Conservation (phyloP, 495 filamentous ascomycete genomes). For the Oleoguttula mirabilis region DNA sequence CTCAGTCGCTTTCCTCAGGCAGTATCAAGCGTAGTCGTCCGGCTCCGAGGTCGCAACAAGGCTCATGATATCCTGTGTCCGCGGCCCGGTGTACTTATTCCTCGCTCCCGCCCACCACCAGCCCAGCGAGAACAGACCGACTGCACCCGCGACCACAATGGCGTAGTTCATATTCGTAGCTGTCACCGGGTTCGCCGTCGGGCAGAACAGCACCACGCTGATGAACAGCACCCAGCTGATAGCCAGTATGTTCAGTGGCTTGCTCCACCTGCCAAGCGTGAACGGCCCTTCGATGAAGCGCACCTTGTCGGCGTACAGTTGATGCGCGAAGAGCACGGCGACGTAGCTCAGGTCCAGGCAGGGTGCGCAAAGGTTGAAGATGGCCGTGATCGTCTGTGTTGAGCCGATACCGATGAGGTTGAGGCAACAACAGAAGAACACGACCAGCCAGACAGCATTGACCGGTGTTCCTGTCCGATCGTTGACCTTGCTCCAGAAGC, state of each 20-base stretch:
- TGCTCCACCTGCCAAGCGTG: conserved; percentile 49
- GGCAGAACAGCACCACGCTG: conserved; percentile 56
- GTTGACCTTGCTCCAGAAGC: conserved; percentile 49
- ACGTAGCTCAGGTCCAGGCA: conserved; percentile 58
- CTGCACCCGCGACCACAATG: conserved; percentile 50
- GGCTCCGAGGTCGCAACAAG: conserved; percentile 9
- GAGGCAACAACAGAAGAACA: conserved; percentile 46
- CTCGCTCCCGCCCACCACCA: conserved; percentile 57
- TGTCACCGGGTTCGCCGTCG: conserved; percentile 48
- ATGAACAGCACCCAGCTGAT: conserved; percentile 58
- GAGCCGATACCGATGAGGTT: conserved; percentile 58
- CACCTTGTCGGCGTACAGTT: conserved; percentile 45
- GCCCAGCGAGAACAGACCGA: conserved; percentile 46
- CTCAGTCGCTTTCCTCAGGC: too few relatives aligned
- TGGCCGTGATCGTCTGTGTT: conserved; percentile 53
- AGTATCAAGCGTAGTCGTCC: conserved; percentile 14
- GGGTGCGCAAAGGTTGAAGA: conserved; percentile 61
- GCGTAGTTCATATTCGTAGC: conserved; percentile 61
- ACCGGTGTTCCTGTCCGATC: conserved; percentile 48
- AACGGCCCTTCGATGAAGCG: conserved; percentile 53
- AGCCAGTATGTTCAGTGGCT: conserved; percentile 46
- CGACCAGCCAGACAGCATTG: conserved; percentile 62
- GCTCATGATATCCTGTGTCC: conserved; percentile 23
- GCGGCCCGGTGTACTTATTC: conserved; percentile 21
- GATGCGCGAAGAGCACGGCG: conserved; percentile 54